A percentile compares a stretch with the other conserved stretches of the same genome.
Evolutionary conservation across 2,329 filamentous ascomycete species (phyloP).

Genomic region (Colletotrichum limetticola): DNA sequence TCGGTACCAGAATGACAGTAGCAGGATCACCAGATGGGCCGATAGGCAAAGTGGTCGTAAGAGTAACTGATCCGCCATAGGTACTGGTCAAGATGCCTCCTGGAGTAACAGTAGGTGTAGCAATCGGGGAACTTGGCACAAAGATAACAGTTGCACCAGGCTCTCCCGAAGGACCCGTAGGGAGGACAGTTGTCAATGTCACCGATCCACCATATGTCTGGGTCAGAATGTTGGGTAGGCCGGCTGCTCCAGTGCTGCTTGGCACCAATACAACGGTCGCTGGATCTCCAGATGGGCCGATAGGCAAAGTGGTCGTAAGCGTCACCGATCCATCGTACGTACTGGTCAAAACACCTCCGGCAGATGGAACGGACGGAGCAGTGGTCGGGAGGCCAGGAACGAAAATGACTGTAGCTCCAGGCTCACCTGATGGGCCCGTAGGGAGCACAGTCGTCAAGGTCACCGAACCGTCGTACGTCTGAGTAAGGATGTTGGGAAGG

Average conservation of each 20-base stretch:
- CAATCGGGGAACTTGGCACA: not conserved
- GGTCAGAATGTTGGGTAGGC: not conserved
- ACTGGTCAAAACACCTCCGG: not conserved
- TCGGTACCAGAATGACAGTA: not conserved
- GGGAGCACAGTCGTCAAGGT: not conserved
- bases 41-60: not conserved
- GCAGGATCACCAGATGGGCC: not conserved
- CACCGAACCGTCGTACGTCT: not conserved
- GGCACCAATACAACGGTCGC: not conserved
- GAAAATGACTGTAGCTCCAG: slow-evolving; percentile 1
- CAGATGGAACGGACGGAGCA: not conserved
- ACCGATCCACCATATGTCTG: slow-evolving; percentile 2
- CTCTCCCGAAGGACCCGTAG: not conserved
- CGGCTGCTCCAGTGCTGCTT: not conserved
- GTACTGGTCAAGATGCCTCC: not conserved
- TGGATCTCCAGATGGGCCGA: not conserved
- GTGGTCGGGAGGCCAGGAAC: not conserved
- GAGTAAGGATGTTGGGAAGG: slow-evolving; percentile 3
- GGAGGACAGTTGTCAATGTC: not conserved
- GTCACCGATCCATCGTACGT: slow-evolving; percentile 1
- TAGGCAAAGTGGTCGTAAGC: not conserved
- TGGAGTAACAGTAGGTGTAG: not conserved
- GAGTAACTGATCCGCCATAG: not conserved
- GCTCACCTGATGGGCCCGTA: not conserved
- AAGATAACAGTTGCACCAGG: not conserved